Conservation (phyloP, 2,329 filamentous ascomycete species). For the Colletotrichum theobromicola region DNA sequence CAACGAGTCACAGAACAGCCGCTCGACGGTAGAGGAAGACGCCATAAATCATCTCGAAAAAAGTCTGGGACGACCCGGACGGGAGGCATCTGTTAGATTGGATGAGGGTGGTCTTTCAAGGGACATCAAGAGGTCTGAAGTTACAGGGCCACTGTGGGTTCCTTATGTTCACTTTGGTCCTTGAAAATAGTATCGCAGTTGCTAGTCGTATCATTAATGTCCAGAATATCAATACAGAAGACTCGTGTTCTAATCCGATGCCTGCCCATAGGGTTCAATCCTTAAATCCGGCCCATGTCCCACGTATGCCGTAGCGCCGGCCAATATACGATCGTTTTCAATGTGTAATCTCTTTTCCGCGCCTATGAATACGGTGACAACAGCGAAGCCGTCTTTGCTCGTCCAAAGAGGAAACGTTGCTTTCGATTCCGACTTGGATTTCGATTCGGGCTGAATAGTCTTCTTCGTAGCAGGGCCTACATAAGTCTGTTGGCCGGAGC, state of each 20-base stretch:
- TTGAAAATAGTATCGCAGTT: neutral
- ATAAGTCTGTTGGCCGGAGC: neutral
- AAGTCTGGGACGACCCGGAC: too few relatives aligned
- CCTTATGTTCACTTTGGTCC: neutral
- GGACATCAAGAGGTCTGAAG: neutral
- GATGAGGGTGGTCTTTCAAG: rapidly evolving
- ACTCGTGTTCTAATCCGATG: rapidly evolving
- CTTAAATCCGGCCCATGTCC: neutral
- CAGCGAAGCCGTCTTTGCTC: neutral
- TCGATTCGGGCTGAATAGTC: neutral
- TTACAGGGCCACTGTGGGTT: neutral
- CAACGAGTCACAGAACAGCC: rapidly evolving
- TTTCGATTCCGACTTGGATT: neutral
- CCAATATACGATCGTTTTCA: neutral
- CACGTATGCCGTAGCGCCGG: neutral
- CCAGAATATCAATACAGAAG: neutral
- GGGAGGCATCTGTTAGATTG: neutral
- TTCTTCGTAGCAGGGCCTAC: neutral
- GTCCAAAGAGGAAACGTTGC: neutral
- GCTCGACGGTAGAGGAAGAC: rapidly evolving
- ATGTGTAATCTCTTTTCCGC: neutral
- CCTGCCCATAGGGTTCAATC: neutral
- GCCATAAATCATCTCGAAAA: too few relatives aligned
- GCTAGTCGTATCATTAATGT: neutral
- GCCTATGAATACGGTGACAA: neutral